Evolutionary conservation across 2,329 filamentous ascomycete genomes (phyloP).

Genomic region (Aquanectria penicillioides): DNA sequence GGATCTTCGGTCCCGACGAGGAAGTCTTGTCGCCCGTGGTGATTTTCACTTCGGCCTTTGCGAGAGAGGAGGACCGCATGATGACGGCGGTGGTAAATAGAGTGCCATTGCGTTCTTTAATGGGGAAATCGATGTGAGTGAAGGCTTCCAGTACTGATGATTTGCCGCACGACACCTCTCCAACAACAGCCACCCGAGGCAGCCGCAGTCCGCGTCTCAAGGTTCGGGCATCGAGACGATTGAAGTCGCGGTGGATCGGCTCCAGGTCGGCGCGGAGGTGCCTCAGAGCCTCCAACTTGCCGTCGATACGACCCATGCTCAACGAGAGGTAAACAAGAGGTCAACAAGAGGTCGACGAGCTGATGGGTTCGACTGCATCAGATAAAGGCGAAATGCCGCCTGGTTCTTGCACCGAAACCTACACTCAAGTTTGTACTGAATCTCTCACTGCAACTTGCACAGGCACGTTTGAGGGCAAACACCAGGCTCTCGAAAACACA

Average conservation of each 20-base stretch:
- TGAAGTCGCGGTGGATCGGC: slow-evolving; percentile 12
- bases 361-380: too few relatives aligned
- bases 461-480: too few relatives aligned
- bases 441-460: too few relatives aligned
- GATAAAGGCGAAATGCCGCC: too few relatives aligned
- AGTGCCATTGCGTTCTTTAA: background rate
- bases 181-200: slow-evolving; percentile 1
- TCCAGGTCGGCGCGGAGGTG: slow-evolving; percentile 12
- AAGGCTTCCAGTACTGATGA: slow-evolving; percentile 8
- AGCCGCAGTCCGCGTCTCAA: slow-evolving; percentile 4
- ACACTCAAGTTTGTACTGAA: too few relatives aligned
- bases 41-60: slow-evolving; percentile 3
- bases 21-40: slow-evolving; percentile 1
- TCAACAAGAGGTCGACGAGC: too few relatives aligned
- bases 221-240: slow-evolving; percentile 6
- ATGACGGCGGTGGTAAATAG: slow-evolving; percentile 9
- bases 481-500: too few relatives aligned
- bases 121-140: slow-evolving; percentile 3
- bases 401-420: too few relatives aligned
- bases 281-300: background rate
- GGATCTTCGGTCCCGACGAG: background rate
- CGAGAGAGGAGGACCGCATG: background rate
- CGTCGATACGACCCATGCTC: slow-evolving; percentile 2
- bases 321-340: background rate
- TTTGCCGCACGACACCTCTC: slow-evolving; percentile 8